Evolutionary conservation across 1,284 basidiomycete species (phyloP).

Genomic region (Heterobasidion occidentale): DNA sequence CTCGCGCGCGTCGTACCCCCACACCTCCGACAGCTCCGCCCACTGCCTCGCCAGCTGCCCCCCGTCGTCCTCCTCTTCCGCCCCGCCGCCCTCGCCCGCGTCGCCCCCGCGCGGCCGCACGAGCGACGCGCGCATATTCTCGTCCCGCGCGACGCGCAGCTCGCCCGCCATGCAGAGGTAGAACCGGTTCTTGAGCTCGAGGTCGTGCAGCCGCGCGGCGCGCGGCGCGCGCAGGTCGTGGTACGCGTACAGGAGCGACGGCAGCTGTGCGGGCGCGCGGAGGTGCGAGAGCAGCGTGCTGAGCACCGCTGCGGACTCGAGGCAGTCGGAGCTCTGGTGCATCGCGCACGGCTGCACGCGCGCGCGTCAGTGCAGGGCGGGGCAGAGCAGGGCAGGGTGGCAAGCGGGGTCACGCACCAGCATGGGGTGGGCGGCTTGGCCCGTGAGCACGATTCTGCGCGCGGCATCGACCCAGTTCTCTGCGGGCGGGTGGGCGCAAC

Average conservation of each 20-base stretch:
- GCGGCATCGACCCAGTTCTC: neutral
- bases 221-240: slow-evolving; percentile 18
- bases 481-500: slow-evolving; percentile 21
- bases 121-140: neutral
- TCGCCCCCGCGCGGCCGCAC: neutral
- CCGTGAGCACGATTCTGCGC: slow-evolving; percentile 25
- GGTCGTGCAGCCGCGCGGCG: neutral
- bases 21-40: no score
- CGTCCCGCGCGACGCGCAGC: neutral
- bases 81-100: no score
- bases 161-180: neutral
- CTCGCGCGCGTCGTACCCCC: no score
- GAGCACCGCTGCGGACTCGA: slow-evolving; percentile 60
- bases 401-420: slow-evolving; percentile 30
- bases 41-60: no score
- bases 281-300: slow-evolving; percentile 50
- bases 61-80: no score
- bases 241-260: slow-evolving; percentile 42
- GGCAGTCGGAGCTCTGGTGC: slow-evolving; percentile 4
- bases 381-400: slow-evolving; percentile 9
- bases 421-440: slow-evolving; percentile 55
- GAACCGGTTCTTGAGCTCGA: slow-evolving; percentile 5
- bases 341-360: neutral
- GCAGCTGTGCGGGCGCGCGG: slow-evolving; percentile 31
- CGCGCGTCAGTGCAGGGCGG: slow-evolving; percentile 43